These are phyloP conservation scores for Candida krabiensis DNA, from an alignment of 805 yeast species.

Conservation along the genomic window DNA sequence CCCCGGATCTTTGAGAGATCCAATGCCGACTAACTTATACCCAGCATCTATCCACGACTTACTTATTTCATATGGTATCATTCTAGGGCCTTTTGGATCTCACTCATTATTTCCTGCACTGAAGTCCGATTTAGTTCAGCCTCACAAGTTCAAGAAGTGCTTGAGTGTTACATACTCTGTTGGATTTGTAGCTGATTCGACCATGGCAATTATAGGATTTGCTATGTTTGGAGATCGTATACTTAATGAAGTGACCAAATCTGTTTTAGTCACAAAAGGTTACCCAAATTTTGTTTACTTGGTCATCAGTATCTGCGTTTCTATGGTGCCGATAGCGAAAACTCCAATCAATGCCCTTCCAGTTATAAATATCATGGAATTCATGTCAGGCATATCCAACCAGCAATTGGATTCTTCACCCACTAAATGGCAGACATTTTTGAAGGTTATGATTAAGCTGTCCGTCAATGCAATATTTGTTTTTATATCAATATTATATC, in stretches of 20 bases:
- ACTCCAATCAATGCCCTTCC: conserved; percentile 88
- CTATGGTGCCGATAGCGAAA: conserved; percentile 81
- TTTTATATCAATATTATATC: conserved; percentile 65
- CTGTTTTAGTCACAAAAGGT: conserved; percentile 61
- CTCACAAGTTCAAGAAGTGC: conserved; percentile 54
- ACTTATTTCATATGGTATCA: conserved; percentile 57
- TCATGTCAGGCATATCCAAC: conserved; percentile 30
- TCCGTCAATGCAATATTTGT: conserved; percentile 65
- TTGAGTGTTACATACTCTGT: conserved; percentile 55
- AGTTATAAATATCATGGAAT: conserved; percentile 74
- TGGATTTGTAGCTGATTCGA: conserved; percentile 57
- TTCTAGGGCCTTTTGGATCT: conserved; percentile 81
- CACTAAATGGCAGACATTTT: conserved; percentile 11
- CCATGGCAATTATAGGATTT: conserved; percentile 66
- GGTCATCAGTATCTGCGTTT: conserved; percentile 64
- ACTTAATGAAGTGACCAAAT: conserved; percentile 75
- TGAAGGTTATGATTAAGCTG: conserved; percentile 36
- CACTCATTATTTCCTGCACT: conserved; percentile 82
- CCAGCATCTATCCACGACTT: conserved; percentile 40
- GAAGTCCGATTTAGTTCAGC: conserved; percentile 73
- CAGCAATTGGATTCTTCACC: conserved; percentile 22
- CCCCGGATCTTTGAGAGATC: conserved; percentile 57
- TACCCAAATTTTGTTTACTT: conserved; percentile 63
- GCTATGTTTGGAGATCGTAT: conserved; percentile 77
- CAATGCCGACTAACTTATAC: conserved; percentile 44